Evolutionary conservation across 2,329 filamentous ascomycete species (phyloP).

Genomic region (Clonostachys rhizophaga): DNA sequence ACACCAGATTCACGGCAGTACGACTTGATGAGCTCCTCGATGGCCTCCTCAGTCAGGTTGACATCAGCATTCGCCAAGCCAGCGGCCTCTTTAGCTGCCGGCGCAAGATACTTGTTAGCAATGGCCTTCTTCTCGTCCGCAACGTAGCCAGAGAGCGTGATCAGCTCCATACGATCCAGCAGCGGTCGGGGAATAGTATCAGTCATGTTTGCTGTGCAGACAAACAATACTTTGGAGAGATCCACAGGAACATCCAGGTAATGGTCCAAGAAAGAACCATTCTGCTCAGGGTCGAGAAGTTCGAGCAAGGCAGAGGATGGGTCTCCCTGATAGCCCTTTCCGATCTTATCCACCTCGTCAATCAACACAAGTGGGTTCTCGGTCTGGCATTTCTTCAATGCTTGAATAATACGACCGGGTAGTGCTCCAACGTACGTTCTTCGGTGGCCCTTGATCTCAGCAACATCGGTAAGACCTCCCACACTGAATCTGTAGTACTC

Average conservation of each 20-base stretch:
- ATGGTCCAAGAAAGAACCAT: conserved; percentile 94
- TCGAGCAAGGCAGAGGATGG: conserved; percentile 92
- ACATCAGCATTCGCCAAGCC: conserved; percentile 90
- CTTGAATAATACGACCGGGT: conserved; percentile 95
- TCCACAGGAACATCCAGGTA: conserved; percentile 99
- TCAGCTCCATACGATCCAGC: conserved; percentile 96
- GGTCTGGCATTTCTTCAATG: conserved; percentile 97
- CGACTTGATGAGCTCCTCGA: conserved; percentile 95
- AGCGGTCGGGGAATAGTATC: conserved; percentile 94
- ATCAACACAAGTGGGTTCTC: conserved; percentile 97
- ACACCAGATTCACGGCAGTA: conserved; percentile 98
- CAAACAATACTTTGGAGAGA: conserved; percentile 94
- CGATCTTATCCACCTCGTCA: conserved; percentile 98
- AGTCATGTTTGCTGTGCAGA: conserved; percentile 98
- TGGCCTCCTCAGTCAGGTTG: conserved; percentile 78
- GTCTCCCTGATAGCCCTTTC: conserved; percentile 92
- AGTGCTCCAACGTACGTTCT: conserved; percentile 95
- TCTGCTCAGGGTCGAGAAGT: conserved; percentile 93
- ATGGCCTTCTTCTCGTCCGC: conserved; percentile 99
- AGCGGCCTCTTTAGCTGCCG: conserved; percentile 89
- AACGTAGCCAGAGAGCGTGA: conserved; percentile 92
- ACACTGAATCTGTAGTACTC: conserved; percentile 99
- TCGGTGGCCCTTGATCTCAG: conserved; percentile 96
- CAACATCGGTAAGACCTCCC: conserved; percentile 92
- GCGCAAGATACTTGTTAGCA: conserved; percentile 86